Evolutionary conservation across 164 flowering plant genomes (phyloP), one percentile per base, ranked within the genome.

Genomic region (Houttuynia cordata): DNA sequence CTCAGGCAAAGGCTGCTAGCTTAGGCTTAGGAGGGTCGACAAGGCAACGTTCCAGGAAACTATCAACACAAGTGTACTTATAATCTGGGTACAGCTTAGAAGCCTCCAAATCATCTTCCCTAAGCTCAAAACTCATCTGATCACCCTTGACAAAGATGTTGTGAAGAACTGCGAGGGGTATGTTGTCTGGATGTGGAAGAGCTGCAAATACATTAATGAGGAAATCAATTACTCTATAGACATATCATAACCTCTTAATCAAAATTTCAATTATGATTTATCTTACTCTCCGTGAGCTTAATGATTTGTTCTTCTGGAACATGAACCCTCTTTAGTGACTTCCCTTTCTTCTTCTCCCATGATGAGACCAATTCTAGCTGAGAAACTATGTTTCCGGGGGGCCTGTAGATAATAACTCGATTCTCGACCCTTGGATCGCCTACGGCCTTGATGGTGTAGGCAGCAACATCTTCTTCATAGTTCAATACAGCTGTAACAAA

Each of bases 61-160:
- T 24, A 58, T 76, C 80, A 25, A 78, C 66, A 7, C 75, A 62
- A 20, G 77, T 74, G 64, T 74, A 76, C 15, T 73, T 61, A 57
- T 72, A 61, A 7, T 76, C 75, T 1, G 83, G 80, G 54, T 74
- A 79, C 22, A 79, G 39, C 13, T 60, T 24, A 3, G 83, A 73
- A 1, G 75, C 77, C 62, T 79, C 80, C 51, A 79, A 47, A 39
- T 76, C 77, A 12, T 71, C 58, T 37, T 71, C 75, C 1, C 30
- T 39, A 7, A 77, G 51, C 14, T 72, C 69, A 56, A 64, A 74
- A 55, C 73, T 71, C 62, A 25, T 64, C 49, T 71, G 76, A 49
- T 71, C 81, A 1, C 82, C 82, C 55, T 72, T 71, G n/a, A 79
- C 58, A 60, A 76, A 76, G 37, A 76, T 67, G 67, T 63, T 72